Evolutionary conservation across 352 stramenopile genomes (phyloP), one percentile per base, ranked within the genome.

Genomic region (Phytophthora pinifolia): DNA sequence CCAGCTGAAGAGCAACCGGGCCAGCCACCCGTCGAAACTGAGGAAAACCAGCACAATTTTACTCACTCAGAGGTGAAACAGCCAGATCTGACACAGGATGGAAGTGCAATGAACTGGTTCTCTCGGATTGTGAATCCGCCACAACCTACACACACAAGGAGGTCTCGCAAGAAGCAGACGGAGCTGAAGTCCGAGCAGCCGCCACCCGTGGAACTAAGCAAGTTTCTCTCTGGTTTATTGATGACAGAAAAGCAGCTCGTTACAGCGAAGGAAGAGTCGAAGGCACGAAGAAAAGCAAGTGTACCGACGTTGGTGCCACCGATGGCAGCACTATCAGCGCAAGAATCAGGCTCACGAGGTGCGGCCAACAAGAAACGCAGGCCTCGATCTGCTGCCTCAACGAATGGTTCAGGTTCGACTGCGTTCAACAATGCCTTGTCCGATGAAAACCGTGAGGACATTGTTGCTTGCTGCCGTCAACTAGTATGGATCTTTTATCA

Each of bases 401-500:
- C 34, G 7, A 50, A 18, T 50, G 29, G n/a, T 9, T n/a, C 36
- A 29, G 38, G 9, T 25, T 10, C 43, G 13, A 56, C 20, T 46
- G 17, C 13, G 6, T 20, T 12, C 4, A 63, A 34, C 18, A 39
- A 13, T 8, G 13, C 6, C 17, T 50, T 43, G 41, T 17, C 4
- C 56, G 62, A 52, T 54, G 62, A 53, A 29, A 36, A 12, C 22
- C 45, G 27, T 3, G 25, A 62, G 35, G 37, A 67, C 37, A 18
- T 67, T 8, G 12, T 67, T 7, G 15, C 33, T 15, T 37, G 45
- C 6, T 71, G 65, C 46, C 47, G 67, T n/a, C 64, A 82, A 35
- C 42, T 89, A 12, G 62, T 81, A 2, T 80, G 65, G 67, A 42
- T 63, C 6, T 77, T 89, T 41, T 87, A 87, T 46, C 74, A 87